phyloP scores from a whole-genome alignment of 2,329 filamentous ascomycete species.

The Atkinsonella hypoxylon region DNA sequence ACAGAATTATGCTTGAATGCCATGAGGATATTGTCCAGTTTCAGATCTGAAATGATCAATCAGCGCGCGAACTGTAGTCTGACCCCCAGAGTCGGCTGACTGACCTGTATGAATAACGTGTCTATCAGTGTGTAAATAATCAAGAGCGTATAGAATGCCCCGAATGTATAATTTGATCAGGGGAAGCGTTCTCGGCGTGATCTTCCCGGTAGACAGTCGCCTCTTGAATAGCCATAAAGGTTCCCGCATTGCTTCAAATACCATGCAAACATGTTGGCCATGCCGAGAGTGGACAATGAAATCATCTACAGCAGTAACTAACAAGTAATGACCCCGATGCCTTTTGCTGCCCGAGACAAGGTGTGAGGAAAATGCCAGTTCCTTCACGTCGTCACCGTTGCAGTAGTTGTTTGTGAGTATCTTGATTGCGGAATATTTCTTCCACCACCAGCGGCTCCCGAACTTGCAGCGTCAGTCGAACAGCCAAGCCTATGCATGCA shows the following conservation, averaged over 20 bases:
- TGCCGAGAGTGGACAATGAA: constrained; percentile 18
- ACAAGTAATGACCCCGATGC: constrained; percentile 11
- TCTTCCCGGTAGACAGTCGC: constrained; percentile 21
- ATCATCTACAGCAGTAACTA: constrained; percentile 19
- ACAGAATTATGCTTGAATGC: constrained; percentile 10
- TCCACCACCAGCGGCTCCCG: constrained; percentile 2
- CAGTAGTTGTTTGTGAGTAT: constrained; percentile 12
- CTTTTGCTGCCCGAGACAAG: neutral
- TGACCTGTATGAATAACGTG: constrained; percentile 26
- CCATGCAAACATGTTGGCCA: constrained; percentile 21
- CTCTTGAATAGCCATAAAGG: constrained; percentile 22
- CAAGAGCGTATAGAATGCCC: constrained; percentile 26
- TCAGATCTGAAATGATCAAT: constrained; percentile 12
- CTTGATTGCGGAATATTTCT: constrained; percentile 13
- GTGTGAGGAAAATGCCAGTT: constrained; percentile 8
- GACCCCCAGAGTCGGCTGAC: neutral
- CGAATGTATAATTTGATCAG: constrained; percentile 24
- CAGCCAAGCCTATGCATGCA: neutral
- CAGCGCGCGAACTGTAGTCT: neutral
- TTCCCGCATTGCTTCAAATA: constrained; percentile 26
- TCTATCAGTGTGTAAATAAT: constrained; percentile 29
- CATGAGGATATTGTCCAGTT: constrained; percentile 14
- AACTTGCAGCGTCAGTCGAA: too few species aligned
- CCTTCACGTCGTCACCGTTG: constrained; percentile 11
- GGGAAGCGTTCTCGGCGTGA: constrained; percentile 6